Percentiles rank a stretch among this genome's conserved stretches.
phyloP scores from a whole-genome alignment of 371 early-diverging fungal species.

The Syncephalastrum sp. region DNA sequence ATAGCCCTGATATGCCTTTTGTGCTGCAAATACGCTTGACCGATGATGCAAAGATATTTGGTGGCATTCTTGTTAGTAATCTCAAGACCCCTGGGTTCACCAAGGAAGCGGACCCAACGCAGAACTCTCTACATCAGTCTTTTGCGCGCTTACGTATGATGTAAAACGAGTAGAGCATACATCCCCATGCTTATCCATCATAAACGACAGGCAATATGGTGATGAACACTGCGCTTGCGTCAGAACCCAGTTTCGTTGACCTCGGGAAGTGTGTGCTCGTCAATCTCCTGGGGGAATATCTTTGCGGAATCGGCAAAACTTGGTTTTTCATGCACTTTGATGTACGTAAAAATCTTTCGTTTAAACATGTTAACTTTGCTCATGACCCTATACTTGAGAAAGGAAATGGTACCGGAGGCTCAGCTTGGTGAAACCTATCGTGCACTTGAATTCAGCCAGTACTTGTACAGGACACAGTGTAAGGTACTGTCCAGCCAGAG shows the following conservation, averaged over 20 bases:
- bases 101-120: background rate
- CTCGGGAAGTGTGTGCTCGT: slow-evolving; percentile 3
- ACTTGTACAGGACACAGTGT: no score
- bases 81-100: slow-evolving; percentile 9
- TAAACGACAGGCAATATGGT: background rate
- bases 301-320: slow-evolving; percentile 11
- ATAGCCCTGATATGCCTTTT: slow-evolving; percentile 5
- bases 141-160: slow-evolving; percentile 12
- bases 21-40: slow-evolving; percentile 12
- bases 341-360: slow-evolving; percentile 1
- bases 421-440: no score
- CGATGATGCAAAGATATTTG: slow-evolving; percentile 14
- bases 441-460: no score
- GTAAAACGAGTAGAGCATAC: background rate
- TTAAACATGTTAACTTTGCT: background rate
- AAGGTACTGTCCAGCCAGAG: no score
- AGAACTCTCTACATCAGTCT: slow-evolving; percentile 7
- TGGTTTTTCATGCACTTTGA: slow-evolving; percentile 14
- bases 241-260: slow-evolving; percentile 3
- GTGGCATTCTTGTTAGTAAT: slow-evolving; percentile 12
- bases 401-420: no score
- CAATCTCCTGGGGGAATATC: slow-evolving; percentile 6
- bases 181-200: background rate
- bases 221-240: background rate
- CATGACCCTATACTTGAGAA: background rate